phyloP scores from a whole-genome alignment of 768 basidiomycete genomes.

The Suillus luteus region DNA sequence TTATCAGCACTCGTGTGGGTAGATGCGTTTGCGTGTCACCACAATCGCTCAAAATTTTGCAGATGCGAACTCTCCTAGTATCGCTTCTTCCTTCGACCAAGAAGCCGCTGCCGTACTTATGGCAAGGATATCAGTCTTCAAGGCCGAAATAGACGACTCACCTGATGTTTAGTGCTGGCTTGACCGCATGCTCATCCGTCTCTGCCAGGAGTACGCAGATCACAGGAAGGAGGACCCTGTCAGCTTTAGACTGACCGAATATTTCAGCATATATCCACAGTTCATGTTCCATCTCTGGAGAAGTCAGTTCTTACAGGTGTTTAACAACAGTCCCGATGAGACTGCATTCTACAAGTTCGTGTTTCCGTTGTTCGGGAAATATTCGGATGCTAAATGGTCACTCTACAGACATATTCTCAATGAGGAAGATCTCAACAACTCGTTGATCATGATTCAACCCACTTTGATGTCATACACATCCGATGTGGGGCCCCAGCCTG shows the following conservation, averaged over 20 bases:
- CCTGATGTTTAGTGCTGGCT: slow-evolving; percentile 97
- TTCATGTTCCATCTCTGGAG: slow-evolving; percentile 99
- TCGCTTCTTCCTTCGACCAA: slow-evolving; percentile 95
- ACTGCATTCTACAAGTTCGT: slow-evolving; percentile 94
- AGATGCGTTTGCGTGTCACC: too few species aligned
- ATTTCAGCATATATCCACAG: slow-evolving; percentile 98
- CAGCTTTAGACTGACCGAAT: slow-evolving; percentile 90
- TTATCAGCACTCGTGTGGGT: slow-evolving; percentile 96
- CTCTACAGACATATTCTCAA: slow-evolving; percentile 81
- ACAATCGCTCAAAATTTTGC: too few species aligned
- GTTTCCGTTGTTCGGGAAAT: neutral
- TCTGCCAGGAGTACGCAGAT: slow-evolving; percentile 99
- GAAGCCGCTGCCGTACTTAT: slow-evolving; percentile 97
- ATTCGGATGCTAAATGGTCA: slow-evolving; percentile 13
- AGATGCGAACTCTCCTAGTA: slow-evolving; percentile 88
- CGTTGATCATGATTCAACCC: slow-evolving; percentile 99
- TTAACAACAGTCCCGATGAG: slow-evolving; percentile 99
- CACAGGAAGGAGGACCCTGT: slow-evolving; percentile 97
- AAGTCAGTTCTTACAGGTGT: slow-evolving; percentile 98
- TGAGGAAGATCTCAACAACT: slow-evolving; percentile 98
- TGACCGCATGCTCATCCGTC: slow-evolving; percentile 95
- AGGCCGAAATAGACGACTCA: slow-evolving; percentile 97
- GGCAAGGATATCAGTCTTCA: slow-evolving; percentile 99
- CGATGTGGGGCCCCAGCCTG: slow-evolving; percentile 88
- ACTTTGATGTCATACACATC: slow-evolving; percentile 98